Conservation (phyloP, 805 yeast species). For the Candida koratica region DNA sequence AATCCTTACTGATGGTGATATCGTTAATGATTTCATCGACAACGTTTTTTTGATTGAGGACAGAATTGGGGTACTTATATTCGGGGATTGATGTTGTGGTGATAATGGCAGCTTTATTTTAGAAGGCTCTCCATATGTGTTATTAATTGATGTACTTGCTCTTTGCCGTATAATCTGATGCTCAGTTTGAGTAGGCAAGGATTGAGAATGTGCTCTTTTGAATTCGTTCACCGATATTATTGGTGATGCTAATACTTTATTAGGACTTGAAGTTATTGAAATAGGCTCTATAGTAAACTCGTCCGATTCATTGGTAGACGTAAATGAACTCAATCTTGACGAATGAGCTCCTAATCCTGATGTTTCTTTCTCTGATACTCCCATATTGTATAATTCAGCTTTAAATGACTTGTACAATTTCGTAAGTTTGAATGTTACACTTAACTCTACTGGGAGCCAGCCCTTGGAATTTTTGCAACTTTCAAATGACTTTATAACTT, state of each 20-base stretch:
- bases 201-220: constrained; percentile 30
- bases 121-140: constrained; percentile 1
- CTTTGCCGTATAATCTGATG: constrained; percentile 13
- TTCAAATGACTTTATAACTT: constrained; percentile 21
- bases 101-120: constrained; percentile 1
- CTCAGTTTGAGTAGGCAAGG: constrained; percentile 29
- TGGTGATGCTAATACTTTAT: constrained; percentile 29
- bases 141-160: constrained; percentile 13
- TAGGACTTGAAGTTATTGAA: constrained; percentile 13
- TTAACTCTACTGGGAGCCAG: constrained; percentile 32
- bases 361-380: constrained; percentile 3
- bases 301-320: neutral
- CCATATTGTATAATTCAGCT: constrained; percentile 16
- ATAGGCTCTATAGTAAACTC: neutral
- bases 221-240: constrained; percentile 27
- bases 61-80: constrained; percentile 7
- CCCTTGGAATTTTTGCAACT: constrained; percentile 24
- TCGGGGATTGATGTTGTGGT: constrained; percentile 8
- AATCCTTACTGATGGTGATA: constrained; percentile 31
- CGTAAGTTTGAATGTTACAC: constrained; percentile 27
- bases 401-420: constrained; percentile 24
- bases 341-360: constrained; percentile 1
- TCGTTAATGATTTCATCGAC: constrained; percentile 37
- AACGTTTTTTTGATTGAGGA: constrained; percentile 23
- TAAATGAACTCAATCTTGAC: constrained; percentile 1